Evolutionary conservation across 2,329 filamentous ascomycete species (phyloP), one percentile per base, ranked within the genome.

Genomic region (Claviceps sp.): DNA sequence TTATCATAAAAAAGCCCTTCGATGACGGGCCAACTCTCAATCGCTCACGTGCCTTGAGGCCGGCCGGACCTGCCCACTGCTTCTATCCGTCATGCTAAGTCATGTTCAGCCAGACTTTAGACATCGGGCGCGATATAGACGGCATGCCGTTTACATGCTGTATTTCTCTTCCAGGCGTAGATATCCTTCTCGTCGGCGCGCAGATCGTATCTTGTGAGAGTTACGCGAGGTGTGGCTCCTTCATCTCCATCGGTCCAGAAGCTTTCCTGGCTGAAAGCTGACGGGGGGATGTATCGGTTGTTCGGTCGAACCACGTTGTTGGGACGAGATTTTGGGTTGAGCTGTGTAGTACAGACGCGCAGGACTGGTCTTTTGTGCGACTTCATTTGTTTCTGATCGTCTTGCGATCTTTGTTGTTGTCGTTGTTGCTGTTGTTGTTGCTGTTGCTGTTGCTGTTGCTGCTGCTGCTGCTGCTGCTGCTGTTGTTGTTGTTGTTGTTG

Each of bases 181-280:
- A 53, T 53, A 0, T 50, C 48, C 38, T 47, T 30, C 38, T 53
- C 52, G 42, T 53, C 48, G 10, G 48, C 42, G 5, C 52, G 52
- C 2, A 53, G 48, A 41, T 53, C 52, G 14, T 53, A 53, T 22
- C 52, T 42, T 43, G 52, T 53, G 8, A 53, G 52, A 26, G 52
- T 53, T 6, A 53, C 47, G 5, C 52, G 52, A 16, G 52, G 52
- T 5, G 52, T 53, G 34, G 14, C 43, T 2, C 14, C 11, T 14
- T 50, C 52, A 26, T 53, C 52, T 14, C 22, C 42, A 8, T 37
- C 42, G 19, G 26, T 40, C 52, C 52, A 53, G 30, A 53, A 53
- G 19, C 48, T 53, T 26, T 53, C 52, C 5, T 44, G 24, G 2
- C 22, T 38, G 17, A 46, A 50, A 1, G 48, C 47, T 38, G 34